Percentiles rank a stretch among this genome's conserved stretches.
Conservation (phyloP, 805 yeast genomes). For the Ogataea ganodermae region DNA sequence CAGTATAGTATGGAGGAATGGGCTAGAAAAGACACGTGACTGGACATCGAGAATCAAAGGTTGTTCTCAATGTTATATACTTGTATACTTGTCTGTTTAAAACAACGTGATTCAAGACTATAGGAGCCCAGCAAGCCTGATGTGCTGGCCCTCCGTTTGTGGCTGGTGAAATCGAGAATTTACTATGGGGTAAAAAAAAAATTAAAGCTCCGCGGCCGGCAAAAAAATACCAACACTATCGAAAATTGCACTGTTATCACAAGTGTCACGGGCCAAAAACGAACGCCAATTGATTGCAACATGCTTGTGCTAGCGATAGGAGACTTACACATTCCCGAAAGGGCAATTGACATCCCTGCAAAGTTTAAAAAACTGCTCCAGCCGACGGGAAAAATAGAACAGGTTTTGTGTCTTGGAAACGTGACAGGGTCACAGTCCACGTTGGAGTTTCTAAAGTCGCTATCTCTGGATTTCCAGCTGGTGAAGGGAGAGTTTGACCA, state of each 20-base stretch:
- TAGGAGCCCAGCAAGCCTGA: too few species aligned
- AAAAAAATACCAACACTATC: neutral
- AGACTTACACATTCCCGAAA: slow-evolving; percentile 86
- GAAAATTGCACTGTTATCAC: neutral
- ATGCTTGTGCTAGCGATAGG: slow-evolving; percentile 85
- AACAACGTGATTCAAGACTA: neutral
- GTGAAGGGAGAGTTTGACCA: slow-evolving; percentile 86
- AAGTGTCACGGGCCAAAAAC: neutral
- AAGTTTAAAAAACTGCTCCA: slow-evolving; percentile 74
- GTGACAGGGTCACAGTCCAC: slow-evolving; percentile 68
- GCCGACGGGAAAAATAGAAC: slow-evolving; percentile 78
- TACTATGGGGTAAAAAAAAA: slow-evolving; percentile 4
- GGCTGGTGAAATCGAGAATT: slow-evolving; percentile 1
- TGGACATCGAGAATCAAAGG: neutral
- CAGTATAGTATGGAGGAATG: neutral
- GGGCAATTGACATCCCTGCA: slow-evolving; percentile 63
- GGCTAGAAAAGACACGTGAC: neutral
- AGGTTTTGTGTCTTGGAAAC: slow-evolving; percentile 85
- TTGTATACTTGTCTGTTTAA: neutral
- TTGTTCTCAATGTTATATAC: neutral
- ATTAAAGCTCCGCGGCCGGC: slow-evolving; percentile 3
- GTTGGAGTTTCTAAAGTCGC: slow-evolving; percentile 58
- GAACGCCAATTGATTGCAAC: slow-evolving; percentile 1
- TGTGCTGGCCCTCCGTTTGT: too few species aligned
- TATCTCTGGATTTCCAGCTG: slow-evolving; percentile 71